Conservation (phyloP, 768 basidiomycete species). For the Dioszegia hungarica region DNA sequence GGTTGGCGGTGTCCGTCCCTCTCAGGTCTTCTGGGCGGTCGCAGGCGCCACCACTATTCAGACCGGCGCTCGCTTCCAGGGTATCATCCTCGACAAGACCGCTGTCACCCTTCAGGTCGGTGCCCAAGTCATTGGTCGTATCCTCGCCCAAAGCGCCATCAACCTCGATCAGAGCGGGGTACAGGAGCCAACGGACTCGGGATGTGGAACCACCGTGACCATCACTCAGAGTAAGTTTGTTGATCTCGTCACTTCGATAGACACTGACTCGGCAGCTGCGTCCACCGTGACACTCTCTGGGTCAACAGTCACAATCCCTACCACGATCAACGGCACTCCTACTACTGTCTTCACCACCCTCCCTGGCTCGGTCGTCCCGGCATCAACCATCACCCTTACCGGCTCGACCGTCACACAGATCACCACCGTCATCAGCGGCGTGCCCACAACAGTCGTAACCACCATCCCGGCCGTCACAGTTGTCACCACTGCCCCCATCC, state of each 20-base stretch:
- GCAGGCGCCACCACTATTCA: constrained; percentile 14
- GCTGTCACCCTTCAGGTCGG: constrained; percentile 13
- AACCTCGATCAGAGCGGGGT: constrained; percentile 9
- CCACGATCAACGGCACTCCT: too few species aligned
- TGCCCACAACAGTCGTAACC: too few species aligned
- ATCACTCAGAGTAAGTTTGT: constrained; percentile 10
- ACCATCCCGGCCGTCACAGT: too few species aligned
- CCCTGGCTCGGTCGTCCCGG: too few species aligned
- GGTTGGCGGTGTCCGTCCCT: constrained; percentile 14
- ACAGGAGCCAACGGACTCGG: neutral
- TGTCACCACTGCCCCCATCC: too few species aligned
- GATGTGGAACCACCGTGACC: constrained; percentile 3
- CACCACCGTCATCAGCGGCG: too few species aligned
- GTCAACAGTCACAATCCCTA: neutral
- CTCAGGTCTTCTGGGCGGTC: constrained; percentile 18
- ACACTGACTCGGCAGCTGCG: too few species aligned
- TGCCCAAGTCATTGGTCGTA: constrained; percentile 9
- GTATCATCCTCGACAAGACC: constrained; percentile 14
- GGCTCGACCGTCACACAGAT: too few species aligned
- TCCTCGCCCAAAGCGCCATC: constrained; percentile 7
- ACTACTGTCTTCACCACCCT: too few species aligned
- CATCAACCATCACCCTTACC: too few species aligned
- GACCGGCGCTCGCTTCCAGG: constrained; percentile 17
- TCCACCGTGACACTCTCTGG: constrained; percentile 7
- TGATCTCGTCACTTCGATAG: too few species aligned